phyloP scores from a whole-genome alignment of 2,329 filamentous ascomycete genomes.

The Pseudocercospora pini-densiflorae region DNA sequence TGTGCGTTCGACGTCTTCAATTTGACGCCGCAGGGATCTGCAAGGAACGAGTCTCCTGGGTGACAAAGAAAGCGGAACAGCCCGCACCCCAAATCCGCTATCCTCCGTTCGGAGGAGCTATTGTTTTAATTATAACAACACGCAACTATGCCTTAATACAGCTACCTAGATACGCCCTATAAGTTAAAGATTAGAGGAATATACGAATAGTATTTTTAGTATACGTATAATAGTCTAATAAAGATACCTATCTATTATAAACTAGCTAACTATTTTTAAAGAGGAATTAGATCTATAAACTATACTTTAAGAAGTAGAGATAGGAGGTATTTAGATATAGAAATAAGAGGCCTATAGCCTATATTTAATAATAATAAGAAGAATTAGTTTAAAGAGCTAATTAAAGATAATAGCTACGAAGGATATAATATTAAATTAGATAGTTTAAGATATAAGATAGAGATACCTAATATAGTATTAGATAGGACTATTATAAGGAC shows the following conservation, averaged over 20 bases:
- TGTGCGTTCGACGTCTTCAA: conserved; percentile 3
- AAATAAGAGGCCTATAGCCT: background rate
- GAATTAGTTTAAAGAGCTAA: background rate
- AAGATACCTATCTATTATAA: background rate
- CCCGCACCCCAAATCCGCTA: too few species aligned
- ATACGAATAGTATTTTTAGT: background rate
- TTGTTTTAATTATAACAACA: background rate
- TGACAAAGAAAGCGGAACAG: too few species aligned
- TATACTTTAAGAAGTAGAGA: background rate
- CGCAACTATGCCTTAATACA: background rate
- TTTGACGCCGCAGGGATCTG: conserved; percentile 10
- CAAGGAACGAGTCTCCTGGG: background rate
- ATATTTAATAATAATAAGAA: background rate
- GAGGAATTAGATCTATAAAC: background rate
- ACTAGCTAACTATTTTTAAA: background rate
- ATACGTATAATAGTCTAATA: background rate
- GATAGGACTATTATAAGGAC: background rate
- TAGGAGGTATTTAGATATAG: background rate
- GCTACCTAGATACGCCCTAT: background rate
- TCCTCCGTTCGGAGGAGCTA: too few species aligned
- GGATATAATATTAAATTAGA: background rate
- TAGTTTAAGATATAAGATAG: background rate
- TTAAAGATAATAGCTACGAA: background rate
- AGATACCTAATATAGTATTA: background rate
- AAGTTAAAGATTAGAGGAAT: background rate